Conservation (phyloP, 257 asterid species). For the Lantana camara region DNA sequence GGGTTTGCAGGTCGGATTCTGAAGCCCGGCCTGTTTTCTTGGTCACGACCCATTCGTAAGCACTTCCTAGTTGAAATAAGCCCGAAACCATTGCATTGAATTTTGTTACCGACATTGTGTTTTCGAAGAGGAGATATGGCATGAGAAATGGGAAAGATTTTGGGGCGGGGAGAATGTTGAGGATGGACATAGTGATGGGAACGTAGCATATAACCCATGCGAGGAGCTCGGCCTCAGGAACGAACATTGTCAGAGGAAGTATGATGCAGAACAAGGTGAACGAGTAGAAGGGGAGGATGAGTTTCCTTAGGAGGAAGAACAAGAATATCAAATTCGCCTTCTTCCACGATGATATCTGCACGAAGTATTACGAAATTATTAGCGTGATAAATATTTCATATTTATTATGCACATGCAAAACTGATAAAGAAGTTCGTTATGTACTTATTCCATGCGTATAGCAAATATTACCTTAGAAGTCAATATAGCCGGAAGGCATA, state of each 20-base stretch:
- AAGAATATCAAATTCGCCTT: slow-evolving; percentile 51
- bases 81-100: slow-evolving; percentile 56
- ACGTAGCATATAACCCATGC: slow-evolving; percentile 51
- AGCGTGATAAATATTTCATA: not conserved
- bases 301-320: slow-evolving; percentile 49
- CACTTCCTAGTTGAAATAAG: slow-evolving; percentile 47
- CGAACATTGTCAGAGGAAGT: slow-evolving; percentile 50
- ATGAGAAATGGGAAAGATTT: slow-evolving; percentile 49
- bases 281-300: slow-evolving; percentile 54
- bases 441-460: too few species aligned
- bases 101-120: slow-evolving; percentile 54
- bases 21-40: slow-evolving; percentile 53
- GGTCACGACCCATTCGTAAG: slow-evolving; percentile 53
- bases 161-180: slow-evolving; percentile 46
- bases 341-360: slow-evolving; percentile 45
- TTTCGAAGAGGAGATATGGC: slow-evolving; percentile 51
- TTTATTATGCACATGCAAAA: too few species aligned
- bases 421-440: too few species aligned
- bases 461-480: slow-evolving; percentile 35
- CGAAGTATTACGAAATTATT: not conserved
- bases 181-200: slow-evolving; percentile 45
- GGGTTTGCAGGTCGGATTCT: slow-evolving; percentile 41
- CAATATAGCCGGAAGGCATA: slow-evolving; percentile 43
- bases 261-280: slow-evolving; percentile 54
- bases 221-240: slow-evolving; percentile 51